Evolutionary conservation across 257 asterid genomes (phyloP).

Genomic region (Knoxia roxburghii): DNA sequence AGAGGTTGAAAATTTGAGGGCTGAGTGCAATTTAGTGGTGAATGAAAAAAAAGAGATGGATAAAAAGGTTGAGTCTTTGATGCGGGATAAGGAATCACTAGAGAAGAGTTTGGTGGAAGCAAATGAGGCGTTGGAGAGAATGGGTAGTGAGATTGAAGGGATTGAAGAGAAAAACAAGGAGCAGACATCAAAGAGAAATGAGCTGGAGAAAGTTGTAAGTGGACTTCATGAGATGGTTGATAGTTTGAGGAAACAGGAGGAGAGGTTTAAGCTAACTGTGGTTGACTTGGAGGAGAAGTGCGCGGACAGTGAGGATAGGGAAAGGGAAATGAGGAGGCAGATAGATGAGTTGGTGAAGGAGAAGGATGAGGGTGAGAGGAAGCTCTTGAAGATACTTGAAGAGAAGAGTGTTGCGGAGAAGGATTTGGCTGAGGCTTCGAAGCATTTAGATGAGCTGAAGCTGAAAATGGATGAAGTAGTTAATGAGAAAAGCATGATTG

Average conservation of each 20-base stretch:
- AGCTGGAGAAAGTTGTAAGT: slow-evolving; percentile 43
- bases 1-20: slow-evolving; percentile 35
- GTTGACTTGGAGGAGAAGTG: slow-evolving; percentile 57
- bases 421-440: slow-evolving; percentile 31
- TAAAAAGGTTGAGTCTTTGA: slow-evolving; percentile 27
- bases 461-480: slow-evolving; percentile 27
- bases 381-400: slow-evolving; percentile 32
- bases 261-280: slow-evolving; percentile 23
- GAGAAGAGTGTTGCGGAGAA: slow-evolving; percentile 41
- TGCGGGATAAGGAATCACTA: slow-evolving; percentile 28
- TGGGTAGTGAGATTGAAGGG: slow-evolving; percentile 39
- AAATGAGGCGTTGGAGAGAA: slow-evolving; percentile 21
- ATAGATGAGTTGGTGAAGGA: slow-evolving; percentile 39
- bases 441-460: slow-evolving; percentile 32
- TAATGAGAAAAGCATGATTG: slow-evolving; percentile 35
- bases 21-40: slow-evolving; percentile 21
- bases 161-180: slow-evolving; percentile 40
- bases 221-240: slow-evolving; percentile 40
- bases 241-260: slow-evolving; percentile 40
- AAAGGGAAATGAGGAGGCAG: slow-evolving; percentile 40
- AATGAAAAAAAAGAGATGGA: slow-evolving; percentile 37
- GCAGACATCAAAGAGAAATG: slow-evolving; percentile 34
- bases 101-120: slow-evolving; percentile 38
- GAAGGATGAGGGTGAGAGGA: slow-evolving; percentile 35
- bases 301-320: slow-evolving; percentile 42